Percentiles rank a stretch among this genome's conserved stretches.
These are phyloP conservation scores for Thalassiosira livingstoniorum DNA, from an alignment of 352 stramenopile species.

Conservation along the genomic window DNA sequence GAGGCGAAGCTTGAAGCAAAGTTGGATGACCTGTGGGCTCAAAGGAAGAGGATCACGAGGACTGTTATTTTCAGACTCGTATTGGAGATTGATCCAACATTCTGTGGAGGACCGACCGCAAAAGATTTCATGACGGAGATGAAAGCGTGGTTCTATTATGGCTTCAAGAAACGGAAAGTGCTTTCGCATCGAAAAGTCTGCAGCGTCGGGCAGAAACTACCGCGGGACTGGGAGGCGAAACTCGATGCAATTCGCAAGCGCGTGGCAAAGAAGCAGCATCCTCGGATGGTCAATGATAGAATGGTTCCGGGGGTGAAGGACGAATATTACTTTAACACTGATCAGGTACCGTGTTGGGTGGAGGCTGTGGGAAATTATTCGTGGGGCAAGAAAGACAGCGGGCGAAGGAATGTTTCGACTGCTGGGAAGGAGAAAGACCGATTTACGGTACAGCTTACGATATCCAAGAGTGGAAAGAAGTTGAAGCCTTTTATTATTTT, in stretches of 20 bases:
- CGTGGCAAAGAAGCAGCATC: neutral
- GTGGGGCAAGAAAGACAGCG: conserved; percentile 37
- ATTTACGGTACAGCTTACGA: conserved; percentile 28
- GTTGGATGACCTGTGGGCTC: no score
- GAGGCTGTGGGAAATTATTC: conserved; percentile 20
- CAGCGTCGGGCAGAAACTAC: neutral
- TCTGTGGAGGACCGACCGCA: no score
- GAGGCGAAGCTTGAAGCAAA: no score
- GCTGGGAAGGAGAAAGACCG: conserved; percentile 36
- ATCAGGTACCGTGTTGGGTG: conserved; percentile 35
- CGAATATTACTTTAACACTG: conserved; percentile 18
- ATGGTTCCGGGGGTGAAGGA: conserved; percentile 1
- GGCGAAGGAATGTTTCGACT: conserved; percentile 15
- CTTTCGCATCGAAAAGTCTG: neutral
- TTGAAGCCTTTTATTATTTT: conserved; percentile 41
- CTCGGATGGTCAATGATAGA: neutral
- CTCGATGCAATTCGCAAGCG: neutral
- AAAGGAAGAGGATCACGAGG: no score
- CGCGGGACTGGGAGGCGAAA: neutral
- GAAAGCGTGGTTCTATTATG: conserved; percentile 10
- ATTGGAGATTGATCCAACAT: no score
- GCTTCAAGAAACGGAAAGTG: neutral
- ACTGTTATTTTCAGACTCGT: no score
- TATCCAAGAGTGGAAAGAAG: conserved; percentile 27
- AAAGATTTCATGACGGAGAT: no score